Conservation (phyloP, 2,329 filamentous ascomycete genomes). For the Remersonia thermophila region DNA sequence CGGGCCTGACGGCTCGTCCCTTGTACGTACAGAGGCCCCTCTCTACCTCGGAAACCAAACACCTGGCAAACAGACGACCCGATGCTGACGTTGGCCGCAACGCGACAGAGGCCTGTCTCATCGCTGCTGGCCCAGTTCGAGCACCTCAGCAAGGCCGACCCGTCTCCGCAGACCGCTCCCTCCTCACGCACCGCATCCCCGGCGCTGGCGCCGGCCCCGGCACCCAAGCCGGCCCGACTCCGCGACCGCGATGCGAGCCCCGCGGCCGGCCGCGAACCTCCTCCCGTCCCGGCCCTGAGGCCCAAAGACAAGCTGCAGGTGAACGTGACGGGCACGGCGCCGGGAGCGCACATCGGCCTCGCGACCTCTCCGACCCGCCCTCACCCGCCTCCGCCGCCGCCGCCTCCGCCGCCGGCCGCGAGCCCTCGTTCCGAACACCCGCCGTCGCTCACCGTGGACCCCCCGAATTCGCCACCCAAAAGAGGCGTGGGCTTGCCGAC, state of each 20-base stretch:
- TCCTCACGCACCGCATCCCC: conserved; percentile 24
- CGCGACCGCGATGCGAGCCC: background rate
- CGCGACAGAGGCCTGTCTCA: conserved; percentile 70
- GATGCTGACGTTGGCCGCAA: no score
- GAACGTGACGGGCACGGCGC: background rate
- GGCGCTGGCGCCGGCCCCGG: conserved; percentile 11
- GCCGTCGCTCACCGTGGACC: conserved; percentile 56
- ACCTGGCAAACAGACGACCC: no score
- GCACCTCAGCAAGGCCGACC: conserved; percentile 49
- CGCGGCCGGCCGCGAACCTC: background rate
- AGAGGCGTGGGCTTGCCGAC: conserved; percentile 22
- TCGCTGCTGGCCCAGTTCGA: conserved; percentile 73
- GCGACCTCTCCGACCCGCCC: conserved; percentile 30
- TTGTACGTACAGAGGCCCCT: conserved; percentile 50
- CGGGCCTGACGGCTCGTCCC: conserved; percentile 63
- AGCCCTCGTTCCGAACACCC: conserved; percentile 35
- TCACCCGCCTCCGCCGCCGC: conserved; percentile 16
- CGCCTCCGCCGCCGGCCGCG: conserved; percentile 27
- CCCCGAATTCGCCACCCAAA: conserved; percentile 57
- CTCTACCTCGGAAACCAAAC: no score
- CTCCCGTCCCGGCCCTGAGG: conserved; percentile 7
- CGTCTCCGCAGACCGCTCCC: conserved; percentile 25
- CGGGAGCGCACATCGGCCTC: conserved; percentile 7
- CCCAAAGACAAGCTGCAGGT: conserved; percentile 13
- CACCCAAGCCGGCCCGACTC: conserved; percentile 31